Evolutionary conservation across 2,329 filamentous ascomycete species (phyloP), one percentile per base, ranked within the genome.

Genomic region (Talaromyces sp.): DNA sequence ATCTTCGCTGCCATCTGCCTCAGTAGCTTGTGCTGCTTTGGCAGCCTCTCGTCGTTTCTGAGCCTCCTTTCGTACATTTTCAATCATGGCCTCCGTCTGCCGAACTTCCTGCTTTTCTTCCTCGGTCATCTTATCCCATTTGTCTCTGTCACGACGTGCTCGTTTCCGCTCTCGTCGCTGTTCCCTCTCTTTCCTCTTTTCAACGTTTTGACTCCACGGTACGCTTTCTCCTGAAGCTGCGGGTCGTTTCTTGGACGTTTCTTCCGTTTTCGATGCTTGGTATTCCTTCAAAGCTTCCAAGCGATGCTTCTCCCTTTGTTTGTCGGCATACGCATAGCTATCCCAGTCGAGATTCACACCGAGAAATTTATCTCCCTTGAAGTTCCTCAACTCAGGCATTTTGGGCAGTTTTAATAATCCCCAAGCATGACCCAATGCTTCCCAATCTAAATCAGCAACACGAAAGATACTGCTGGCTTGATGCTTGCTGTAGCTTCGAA

Each of bases 391-490:
- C 75, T 99, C 95, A 0, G 95, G 93, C 95, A 99, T 99, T 72
- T 90, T 92, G 3, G 95, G 95, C 66, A 98, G 82, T 58, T 88
- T 88, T 1, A 97, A 81, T 0, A 99, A 81, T 1, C 91, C 95
- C 91, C 93, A 99, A 0, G 89, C 90, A 60, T 86, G 82, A 0
- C 88, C 93, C 0, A 95, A 82, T 60, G 92, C 89, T 5, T 83
- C 79, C 95, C 95, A 99, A 74, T 96, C 88, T 16, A 97, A 82
- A 70, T 96, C 92, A 2, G 82, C 75, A 1, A 92, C 81, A 11
- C 90, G 86, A 80, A 99, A 99, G 68, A 99, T 98, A 70, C 92
- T 96, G 64, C 86, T 88, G 0, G 93, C 92, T 67, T 93, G 87
- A 71, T 98, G 95, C 70, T 95, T 96, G 72, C 86, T 90, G 78